phyloP scores from a whole-genome alignment of 2,329 filamentous ascomycete genomes.

The Colletotrichum tanaceti region DNA sequence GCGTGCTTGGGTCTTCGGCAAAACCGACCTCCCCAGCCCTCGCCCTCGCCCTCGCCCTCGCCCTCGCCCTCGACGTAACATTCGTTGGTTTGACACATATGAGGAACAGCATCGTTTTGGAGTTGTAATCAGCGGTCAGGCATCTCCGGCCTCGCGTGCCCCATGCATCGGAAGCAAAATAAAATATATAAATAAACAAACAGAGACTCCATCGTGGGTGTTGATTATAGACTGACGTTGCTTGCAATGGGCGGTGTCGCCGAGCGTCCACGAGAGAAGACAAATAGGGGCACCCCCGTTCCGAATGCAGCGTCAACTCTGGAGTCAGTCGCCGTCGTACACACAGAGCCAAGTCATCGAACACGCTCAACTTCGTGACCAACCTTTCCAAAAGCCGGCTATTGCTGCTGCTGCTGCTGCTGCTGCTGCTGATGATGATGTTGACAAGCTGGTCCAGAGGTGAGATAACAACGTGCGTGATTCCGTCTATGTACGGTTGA shows the following conservation, averaged over 20 bases:
- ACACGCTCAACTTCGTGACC: no score
- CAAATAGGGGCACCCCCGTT: conserved; percentile 20
- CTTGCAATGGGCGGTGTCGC: conserved; percentile 21
- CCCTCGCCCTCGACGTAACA: conserved; percentile 22
- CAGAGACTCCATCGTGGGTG: neutral
- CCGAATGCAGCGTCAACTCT: conserved; percentile 24
- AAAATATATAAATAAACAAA: no score
- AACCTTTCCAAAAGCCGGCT: neutral
- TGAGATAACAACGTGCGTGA: neutral
- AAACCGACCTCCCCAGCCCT: neutral
- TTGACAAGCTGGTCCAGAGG: neutral
- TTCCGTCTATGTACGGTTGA: neutral
- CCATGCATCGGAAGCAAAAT: conserved; percentile 18
- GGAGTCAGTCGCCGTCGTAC: neutral
- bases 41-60: no score
- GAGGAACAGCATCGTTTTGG: neutral
- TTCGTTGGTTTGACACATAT: neutral
- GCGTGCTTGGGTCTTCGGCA: conserved; percentile 15
- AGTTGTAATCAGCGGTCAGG: conserved; percentile 5
- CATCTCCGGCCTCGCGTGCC: conserved; percentile 9
- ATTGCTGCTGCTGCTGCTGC: no score
- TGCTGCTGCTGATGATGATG: neutral
- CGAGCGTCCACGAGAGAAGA: conserved; percentile 23
- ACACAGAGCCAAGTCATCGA: neutral
- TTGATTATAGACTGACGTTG: neutral